Evolutionary conservation across 257 asterid genomes (phyloP), one percentile per base, ranked within the genome.

Genomic region (Nicotiana attenuata): DNA sequence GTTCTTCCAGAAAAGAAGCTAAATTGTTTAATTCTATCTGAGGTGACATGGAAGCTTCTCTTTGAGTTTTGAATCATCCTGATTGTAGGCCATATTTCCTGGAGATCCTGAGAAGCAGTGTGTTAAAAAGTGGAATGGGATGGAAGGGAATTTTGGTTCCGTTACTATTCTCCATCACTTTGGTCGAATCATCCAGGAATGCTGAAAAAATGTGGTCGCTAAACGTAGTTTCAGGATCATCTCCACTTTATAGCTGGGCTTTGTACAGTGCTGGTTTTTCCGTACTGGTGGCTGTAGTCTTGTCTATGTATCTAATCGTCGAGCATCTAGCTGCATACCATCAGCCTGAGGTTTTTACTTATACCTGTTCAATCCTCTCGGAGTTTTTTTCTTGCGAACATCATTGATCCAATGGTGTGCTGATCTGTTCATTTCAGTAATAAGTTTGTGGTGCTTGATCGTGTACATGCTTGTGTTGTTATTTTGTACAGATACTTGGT

Each of bases 301-400:
- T 96, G 78, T 92, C 99, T 11, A 86, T 91, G 92, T 92, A 88
- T 85, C 97, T 96, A 52, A 88, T 92, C 66, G 92, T 96, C 31
- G 99, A 94, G 94, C 98, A 96, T 89, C 88, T 96, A 86, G 92
- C 95, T 83, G 92, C 98, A 1, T 96, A 94, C 87, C 87, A 94
- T 82, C 97, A 92, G 88, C 99, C 98, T 22, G 98, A 91, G 99
- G 99, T 94, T 85, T 10, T 92, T 86, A 66, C 77, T 69, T 38
- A 35, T 13, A 19, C 76, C 83, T 41, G 10, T 56, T 81, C 68
- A 69, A 76, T 76, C 22, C 57, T 57, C 4, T 50, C 31, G 20
- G 2, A 24, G 26, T 80, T 13, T 28, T 56, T 47, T 79, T 79
- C 64, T 80, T 10, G 14, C 15, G 5, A 29, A 28, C 50, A 26